Evolutionary conservation across 1,284 basidiomycete genomes (phyloP).

Genomic region (Sporisorium reilianum): DNA sequence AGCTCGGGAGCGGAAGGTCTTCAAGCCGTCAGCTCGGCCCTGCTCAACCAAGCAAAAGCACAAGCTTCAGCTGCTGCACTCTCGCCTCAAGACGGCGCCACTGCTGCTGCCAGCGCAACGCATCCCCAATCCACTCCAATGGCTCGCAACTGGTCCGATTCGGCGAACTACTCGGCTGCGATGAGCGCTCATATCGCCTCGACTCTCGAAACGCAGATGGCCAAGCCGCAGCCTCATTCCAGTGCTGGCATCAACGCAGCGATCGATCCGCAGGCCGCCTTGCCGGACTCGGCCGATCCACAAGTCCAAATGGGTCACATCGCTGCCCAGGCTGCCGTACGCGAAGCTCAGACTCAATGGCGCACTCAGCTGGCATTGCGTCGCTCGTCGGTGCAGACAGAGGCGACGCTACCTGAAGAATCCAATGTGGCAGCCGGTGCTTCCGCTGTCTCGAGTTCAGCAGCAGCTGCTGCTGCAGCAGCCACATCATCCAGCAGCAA

Average conservation of each 20-base stretch:
- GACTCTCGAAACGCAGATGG: constrained; percentile 33
- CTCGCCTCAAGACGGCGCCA: constrained; percentile 2
- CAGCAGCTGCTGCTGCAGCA: neutral
- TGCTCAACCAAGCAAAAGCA: constrained; percentile 53
- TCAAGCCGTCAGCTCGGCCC: constrained; percentile 54
- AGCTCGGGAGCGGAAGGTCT: constrained; percentile 52
- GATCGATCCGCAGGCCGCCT: constrained; percentile 15
- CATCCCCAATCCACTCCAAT: constrained; percentile 28
- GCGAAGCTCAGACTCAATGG: constrained; percentile 56
- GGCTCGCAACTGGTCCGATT: constrained; percentile 43
- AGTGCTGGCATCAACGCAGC: constrained; percentile 25
- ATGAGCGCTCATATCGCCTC: constrained; percentile 53
- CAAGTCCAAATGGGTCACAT: constrained; percentile 50
- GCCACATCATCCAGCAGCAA: neutral
- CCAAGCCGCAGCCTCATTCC: constrained; percentile 1
- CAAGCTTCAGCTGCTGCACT: constrained; percentile 33
- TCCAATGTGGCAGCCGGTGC: neutral
- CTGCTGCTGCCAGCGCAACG: neutral
- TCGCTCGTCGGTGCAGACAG: constrained; percentile 18
- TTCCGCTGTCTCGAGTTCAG: neutral
- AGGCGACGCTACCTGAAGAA: neutral
- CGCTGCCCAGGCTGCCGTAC: constrained; percentile 49
- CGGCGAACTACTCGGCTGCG: constrained; percentile 53
- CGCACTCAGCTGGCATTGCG: constrained; percentile 49
- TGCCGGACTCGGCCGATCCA: constrained; percentile 17